Evolutionary conservation across 2,329 filamentous ascomycete genomes (phyloP), one percentile per base, ranked within the genome.

Genomic region (Clonostachys rosea): DNA sequence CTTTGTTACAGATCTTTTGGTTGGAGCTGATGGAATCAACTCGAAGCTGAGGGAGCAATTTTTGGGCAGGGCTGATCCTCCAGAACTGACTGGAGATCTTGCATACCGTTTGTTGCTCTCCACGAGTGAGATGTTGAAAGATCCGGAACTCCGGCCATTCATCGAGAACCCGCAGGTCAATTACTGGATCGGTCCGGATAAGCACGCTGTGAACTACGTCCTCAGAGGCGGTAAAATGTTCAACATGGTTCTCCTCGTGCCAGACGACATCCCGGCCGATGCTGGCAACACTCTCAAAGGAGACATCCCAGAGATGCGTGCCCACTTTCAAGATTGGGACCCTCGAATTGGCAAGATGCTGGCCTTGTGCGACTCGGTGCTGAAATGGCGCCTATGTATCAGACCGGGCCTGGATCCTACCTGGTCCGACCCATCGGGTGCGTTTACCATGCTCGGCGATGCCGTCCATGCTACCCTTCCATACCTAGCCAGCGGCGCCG

Each of bases 401-500:
- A 69, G 79, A 1, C 71, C 72, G 2, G 73, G 73, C 6, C 68
- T 82, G 36, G 62, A 65, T n/a, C 61, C 62, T 6, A 57, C 59
- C 2, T 86, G 83, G 82, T 77, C 70, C 1, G 74, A 84, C 51
- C 62, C 72, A 0, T 75, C 70, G 0, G 79, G 73, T 1, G 65
- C 75, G 0, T 82, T 83, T 54, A 76, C 78, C 0, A 71, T 86
- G 56, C 66, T 86, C 0, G 83, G 83, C 0, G 83, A 86, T 54
- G 78, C 81, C 1, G 79, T 81, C 3, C 81, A 86, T 51, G 81
- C 83, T 1, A 85, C 80, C 0, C 66, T 86, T 0, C 83, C 83
- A 0, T 86, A 86, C 56, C 66, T 83, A 0, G 78, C 79, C 3
- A 59, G 50, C 34, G 71, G 78, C 3, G 79, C 79, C 0, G 79